Evolutionary conservation across 2,329 filamentous ascomycete species (phyloP).

Genomic region (Talaromyces pinophilus): DNA sequence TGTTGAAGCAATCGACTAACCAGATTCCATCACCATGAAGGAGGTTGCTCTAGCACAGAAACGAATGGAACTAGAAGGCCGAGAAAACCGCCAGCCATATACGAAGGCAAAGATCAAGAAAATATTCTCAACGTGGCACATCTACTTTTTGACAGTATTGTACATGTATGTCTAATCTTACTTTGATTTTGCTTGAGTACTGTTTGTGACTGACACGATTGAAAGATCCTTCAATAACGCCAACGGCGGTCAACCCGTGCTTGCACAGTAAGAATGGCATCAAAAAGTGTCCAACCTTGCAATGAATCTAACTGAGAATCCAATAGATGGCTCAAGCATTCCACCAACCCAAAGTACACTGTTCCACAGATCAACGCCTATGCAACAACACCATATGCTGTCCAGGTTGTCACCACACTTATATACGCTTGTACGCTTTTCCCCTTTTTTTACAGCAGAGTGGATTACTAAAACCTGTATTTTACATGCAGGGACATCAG

Average conservation of each 20-base stretch:
- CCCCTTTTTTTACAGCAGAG: too few species aligned
- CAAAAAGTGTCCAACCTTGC: too few species aligned
- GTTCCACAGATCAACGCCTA: conserved; percentile 54
- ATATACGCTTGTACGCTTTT: conserved; percentile 56
- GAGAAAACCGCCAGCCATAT: conserved; percentile 49
- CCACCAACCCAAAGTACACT: conserved; percentile 48
- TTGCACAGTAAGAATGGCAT: conserved; percentile 46
- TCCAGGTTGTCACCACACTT: conserved; percentile 61
- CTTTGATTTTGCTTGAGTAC: not conserved
- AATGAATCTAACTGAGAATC: not conserved
- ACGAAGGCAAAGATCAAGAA: conserved; percentile 57
- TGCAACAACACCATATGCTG: conserved; percentile 60
- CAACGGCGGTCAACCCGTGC: conserved; percentile 56
- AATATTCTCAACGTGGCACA: conserved; percentile 66
- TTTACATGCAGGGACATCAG: conserved; percentile 54
- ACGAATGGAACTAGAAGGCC: conserved; percentile 54
- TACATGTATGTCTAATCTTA: conserved; percentile 51
- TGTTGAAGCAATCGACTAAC: not conserved
- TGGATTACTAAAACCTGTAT: too few species aligned
- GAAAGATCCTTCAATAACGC: conserved; percentile 63
- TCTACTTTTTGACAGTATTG: conserved; percentile 59
- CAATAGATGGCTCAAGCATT: conserved; percentile 41
- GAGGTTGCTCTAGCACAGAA: conserved; percentile 51
- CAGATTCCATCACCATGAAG: conserved; percentile 23
- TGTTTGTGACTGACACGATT: not conserved